Base-by-base conservation (phyloP, 1,284 basidiomycete genomes). In the Tylopilus sp. region DNA sequence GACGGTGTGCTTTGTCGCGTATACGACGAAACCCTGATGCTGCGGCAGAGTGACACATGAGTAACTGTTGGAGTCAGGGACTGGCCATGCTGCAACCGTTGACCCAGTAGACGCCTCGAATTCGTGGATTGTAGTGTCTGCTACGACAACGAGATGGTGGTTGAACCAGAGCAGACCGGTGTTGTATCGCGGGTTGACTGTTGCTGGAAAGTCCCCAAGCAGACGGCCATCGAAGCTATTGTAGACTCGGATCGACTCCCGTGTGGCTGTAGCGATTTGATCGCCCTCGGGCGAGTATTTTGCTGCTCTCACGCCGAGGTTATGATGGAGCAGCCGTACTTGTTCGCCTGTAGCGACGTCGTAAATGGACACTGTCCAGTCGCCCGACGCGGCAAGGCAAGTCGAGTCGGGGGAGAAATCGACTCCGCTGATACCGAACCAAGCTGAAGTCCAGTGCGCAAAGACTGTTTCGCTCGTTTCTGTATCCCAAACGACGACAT, bases 251-350 rank as follows among this genome's bases (percentile, higher is more conserved):
- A 49, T 12, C 3, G 29, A 19, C 0, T 19, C 2, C 0, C 3
- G 3, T 1, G 31, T 25, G 4, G 23, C 35, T 12, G 29, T 48
- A 13, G 35, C 43, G 2, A 48, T 26, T 21, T 10, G n/a, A 2
- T 48, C 29, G 3, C 47, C 47, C 10, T 31, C 41, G 2, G 41
- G 40, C 6, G 41, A 48, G 21, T 44, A 45, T n/a, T 36, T 47
- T 3, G 21, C 33, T 23, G 18, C 33, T 6, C 0, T 12, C 6
- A 15, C 35, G 1, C 6, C 3, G 3, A 5, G 3, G 2, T 19
- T 16, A 19, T 28, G 31, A 15, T 2, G 4, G 21, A 48, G 26
- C 15, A 3, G 3, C 1, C 5, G 28, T 3, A 33, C 36, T 12
- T 2, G 35, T 38, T 33, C 2, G 13, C 28, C 4, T 1, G 12